Evolutionary conservation across 345 rosid species (phyloP).

Genomic region (Lepidium sativum): DNA sequence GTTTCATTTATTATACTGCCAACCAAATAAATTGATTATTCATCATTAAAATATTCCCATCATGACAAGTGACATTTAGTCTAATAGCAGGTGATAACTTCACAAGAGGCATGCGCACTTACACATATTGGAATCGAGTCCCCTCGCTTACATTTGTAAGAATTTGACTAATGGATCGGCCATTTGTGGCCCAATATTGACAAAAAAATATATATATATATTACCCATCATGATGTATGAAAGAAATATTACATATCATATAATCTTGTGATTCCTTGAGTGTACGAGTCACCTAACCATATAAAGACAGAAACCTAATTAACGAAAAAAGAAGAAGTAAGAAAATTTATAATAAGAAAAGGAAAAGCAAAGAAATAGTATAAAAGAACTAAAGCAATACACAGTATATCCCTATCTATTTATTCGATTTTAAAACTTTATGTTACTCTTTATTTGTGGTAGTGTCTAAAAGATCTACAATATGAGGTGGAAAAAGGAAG

Average conservation of each 20-base stretch:
- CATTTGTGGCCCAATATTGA: too few relatives aligned
- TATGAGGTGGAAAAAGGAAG: background rate
- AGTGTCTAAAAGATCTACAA: constrained; percentile 24
- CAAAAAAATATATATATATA: too few relatives aligned
- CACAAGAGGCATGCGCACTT: too few relatives aligned
- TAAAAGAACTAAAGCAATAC: constrained; percentile 16
- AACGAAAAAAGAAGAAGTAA: background rate
- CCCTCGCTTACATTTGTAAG: too few relatives aligned
- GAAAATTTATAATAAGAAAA: constrained; percentile 9
- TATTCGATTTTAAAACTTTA: constrained; percentile 14
- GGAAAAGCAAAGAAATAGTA: constrained; percentile 19
- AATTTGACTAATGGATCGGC: too few relatives aligned
- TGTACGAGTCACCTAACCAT: constrained; percentile 15
- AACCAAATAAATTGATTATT: too few relatives aligned
- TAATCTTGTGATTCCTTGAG: constrained; percentile 20
- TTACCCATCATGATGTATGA: too few relatives aligned
- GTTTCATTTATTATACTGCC: too few relatives aligned
- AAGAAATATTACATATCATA: background rate
- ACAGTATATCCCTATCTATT: constrained; percentile 29
- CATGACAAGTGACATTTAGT: too few relatives aligned
- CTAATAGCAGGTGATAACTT: too few relatives aligned
- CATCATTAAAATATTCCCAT: too few relatives aligned
- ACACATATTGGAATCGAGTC: too few relatives aligned
- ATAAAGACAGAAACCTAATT: constrained; percentile 7
- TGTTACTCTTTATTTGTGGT: constrained; percentile 13